These are phyloP conservation scores for Leishmania lainsoni DNA, from an alignment of 208 protist species.

Conservation along the genomic window DNA sequence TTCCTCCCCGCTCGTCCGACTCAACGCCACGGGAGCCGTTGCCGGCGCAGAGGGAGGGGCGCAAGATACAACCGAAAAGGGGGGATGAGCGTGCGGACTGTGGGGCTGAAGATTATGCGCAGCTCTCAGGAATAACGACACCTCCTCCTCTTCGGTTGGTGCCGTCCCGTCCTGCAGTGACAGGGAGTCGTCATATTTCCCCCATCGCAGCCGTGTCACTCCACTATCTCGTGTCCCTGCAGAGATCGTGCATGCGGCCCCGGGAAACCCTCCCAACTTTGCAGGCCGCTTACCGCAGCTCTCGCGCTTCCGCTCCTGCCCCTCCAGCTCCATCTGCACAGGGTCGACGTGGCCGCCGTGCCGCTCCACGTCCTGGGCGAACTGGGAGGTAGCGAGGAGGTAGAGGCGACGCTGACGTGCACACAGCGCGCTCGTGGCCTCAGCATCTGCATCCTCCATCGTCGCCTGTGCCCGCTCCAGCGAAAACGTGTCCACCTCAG, in stretches of 20 bases:
- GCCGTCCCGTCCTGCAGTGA: too few relatives aligned
- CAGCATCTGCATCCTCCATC: slow-evolving; percentile 41
- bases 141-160: not conserved
- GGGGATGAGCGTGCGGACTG: not conserved
- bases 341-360: slow-evolving; percentile 36
- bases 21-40: not conserved
- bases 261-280: not conserved
- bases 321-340: slow-evolving; percentile 13
- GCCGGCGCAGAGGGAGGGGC: not conserved
- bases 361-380: slow-evolving; percentile 29
- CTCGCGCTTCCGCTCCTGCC: not conserved
- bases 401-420: slow-evolving; percentile 25
- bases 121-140: not conserved
- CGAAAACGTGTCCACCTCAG: slow-evolving; percentile 41
- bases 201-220: not conserved
- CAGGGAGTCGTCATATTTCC: not conserved
- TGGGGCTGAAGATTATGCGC: not conserved
- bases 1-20: not conserved
- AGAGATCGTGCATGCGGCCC: not conserved
- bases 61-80: not conserved
- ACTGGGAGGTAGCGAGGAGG: slow-evolving; percentile 37
- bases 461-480: slow-evolving; percentile 30
- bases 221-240: not conserved
- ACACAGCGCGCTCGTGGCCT: slow-evolving; percentile 20
- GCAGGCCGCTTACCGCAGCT: not conserved